A percentile compares a stretch with the other conserved stretches of the same genome.
Evolutionary conservation across 1,139 yeast species (phyloP).

Genomic region (Protomyces lactucae-debilis): DNA sequence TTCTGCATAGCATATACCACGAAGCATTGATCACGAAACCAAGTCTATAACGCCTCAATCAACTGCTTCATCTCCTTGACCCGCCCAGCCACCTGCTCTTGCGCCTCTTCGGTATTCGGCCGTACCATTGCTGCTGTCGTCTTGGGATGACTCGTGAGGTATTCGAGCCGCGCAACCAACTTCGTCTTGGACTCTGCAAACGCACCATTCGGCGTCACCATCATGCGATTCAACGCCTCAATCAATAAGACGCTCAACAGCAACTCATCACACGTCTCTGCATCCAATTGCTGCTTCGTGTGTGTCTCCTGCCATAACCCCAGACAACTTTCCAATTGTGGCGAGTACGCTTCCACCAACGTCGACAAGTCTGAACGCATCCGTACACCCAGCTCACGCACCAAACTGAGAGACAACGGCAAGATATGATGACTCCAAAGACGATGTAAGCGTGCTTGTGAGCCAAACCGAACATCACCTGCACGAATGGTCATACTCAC

Average conservation of each 20-base stretch:
- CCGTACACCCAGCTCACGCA: slow-evolving; percentile 9
- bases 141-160: slow-evolving; percentile 13
- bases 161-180: slow-evolving; percentile 4
- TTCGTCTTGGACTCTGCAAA: background rate
- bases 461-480: background rate
- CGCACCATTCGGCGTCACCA: background rate
- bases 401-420: slow-evolving; percentile 4
- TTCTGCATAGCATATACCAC: background rate
- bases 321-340: slow-evolving; percentile 1
- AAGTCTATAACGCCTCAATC: background rate
- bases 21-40: background rate
- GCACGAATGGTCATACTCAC: background rate
- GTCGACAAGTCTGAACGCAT: slow-evolving; percentile 4
- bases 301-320: slow-evolving; percentile 3
- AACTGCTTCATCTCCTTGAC: background rate
- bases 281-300: background rate
- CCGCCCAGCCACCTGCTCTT: background rate
- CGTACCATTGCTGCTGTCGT: slow-evolving; percentile 1
- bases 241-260: background rate
- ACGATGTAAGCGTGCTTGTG: background rate
- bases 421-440: background rate
- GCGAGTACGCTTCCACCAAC: slow-evolving; percentile 5
- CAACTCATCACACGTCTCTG: slow-evolving; percentile 1
- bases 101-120: background rate
- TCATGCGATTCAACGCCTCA: slow-evolving; percentile 9